Percentiles rank a stretch among this genome's conserved stretches.
Conservation (phyloP, 495 filamentous ascomycete genomes). For the Hypoxylon lenormandii region DNA sequence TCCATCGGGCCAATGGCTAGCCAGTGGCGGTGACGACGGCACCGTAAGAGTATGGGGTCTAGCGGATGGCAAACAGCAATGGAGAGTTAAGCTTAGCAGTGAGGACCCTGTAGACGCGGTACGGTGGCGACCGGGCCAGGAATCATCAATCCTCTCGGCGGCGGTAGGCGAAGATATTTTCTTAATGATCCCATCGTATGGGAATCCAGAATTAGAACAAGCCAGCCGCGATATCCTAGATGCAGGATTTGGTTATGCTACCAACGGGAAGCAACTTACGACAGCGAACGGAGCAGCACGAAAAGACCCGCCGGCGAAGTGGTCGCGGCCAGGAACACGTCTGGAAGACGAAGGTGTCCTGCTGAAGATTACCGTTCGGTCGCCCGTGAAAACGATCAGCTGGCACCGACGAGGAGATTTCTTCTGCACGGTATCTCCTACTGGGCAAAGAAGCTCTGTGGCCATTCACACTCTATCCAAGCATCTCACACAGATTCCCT, state of each 20-base stretch:
- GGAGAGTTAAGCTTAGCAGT: constrained; percentile 80
- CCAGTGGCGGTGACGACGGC: constrained; percentile 94
- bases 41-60: constrained; percentile 93
- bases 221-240: constrained; percentile 80
- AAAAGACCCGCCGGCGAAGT: constrained; percentile 80
- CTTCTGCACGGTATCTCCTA: constrained; percentile 88
- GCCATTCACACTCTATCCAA: constrained; percentile 95
- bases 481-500: constrained; percentile 92
- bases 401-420: constrained; percentile 97
- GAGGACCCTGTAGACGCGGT: constrained; percentile 88
- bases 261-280: constrained; percentile 67
- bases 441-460: constrained; percentile 81
- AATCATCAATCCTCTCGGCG: constrained; percentile 82
- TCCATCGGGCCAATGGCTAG: constrained; percentile 79
- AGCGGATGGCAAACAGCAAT: constrained; percentile 84
- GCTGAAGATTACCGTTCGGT: constrained; percentile 80
- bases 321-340: constrained; percentile 79
- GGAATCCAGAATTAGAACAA: constrained; percentile 76
- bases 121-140: constrained; percentile 87
- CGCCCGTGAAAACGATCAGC: constrained; percentile 85
- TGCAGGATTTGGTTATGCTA: constrained; percentile 89
- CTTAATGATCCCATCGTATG: constrained; percentile 79
- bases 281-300: constrained; percentile 69
- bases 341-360: constrained; percentile 82
- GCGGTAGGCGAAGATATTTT: constrained; percentile 86